Conservation (phyloP, 352 stramenopile species). For the Globisporangium middletonii region DNA sequence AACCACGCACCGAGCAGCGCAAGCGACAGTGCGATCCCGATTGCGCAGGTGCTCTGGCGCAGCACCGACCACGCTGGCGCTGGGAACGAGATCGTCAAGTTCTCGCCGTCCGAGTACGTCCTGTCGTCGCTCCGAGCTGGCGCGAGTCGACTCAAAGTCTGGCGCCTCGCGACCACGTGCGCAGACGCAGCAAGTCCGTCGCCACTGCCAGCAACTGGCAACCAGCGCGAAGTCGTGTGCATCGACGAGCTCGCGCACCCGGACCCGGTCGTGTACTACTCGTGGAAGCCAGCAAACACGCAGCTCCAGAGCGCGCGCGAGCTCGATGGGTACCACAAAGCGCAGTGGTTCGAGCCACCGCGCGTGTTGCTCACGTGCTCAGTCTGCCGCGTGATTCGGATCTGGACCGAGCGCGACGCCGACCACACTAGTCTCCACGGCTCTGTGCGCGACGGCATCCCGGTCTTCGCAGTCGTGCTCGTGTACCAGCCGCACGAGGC, state of each 20-base stretch:
- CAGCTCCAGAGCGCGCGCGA: constrained; percentile 45
- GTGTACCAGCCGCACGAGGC: constrained; percentile 45
- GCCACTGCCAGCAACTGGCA: neutral
- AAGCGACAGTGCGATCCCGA: constrained; percentile 1
- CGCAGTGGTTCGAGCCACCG: constrained; percentile 68
- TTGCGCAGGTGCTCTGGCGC: constrained; percentile 30
- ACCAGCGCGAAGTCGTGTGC: constrained; percentile 13
- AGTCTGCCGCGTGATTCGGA: constrained; percentile 31
- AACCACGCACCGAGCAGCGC: constrained; percentile 7
- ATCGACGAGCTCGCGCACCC: constrained; percentile 43
- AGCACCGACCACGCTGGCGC: constrained; percentile 10
- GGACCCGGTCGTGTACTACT: constrained; percentile 70
- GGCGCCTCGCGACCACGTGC: constrained; percentile 29
- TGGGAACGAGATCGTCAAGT: constrained; percentile 55
- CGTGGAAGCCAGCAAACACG: constrained; percentile 70
- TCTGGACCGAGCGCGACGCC: constrained; percentile 50
- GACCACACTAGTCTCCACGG: neutral
- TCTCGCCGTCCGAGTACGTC: constrained; percentile 65
- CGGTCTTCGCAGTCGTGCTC: constrained; percentile 28
- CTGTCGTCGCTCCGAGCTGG: constrained; percentile 42
- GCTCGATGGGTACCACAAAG: constrained; percentile 48
- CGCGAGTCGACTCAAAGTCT: constrained; percentile 41
- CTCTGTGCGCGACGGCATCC: neutral
- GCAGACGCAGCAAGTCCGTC: neutral
- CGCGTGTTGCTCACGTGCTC: constrained; percentile 78